Evolutionary conservation across 2,329 filamentous ascomycete species (phyloP).

Genomic region (Paraconiothyrium sp.): DNA sequence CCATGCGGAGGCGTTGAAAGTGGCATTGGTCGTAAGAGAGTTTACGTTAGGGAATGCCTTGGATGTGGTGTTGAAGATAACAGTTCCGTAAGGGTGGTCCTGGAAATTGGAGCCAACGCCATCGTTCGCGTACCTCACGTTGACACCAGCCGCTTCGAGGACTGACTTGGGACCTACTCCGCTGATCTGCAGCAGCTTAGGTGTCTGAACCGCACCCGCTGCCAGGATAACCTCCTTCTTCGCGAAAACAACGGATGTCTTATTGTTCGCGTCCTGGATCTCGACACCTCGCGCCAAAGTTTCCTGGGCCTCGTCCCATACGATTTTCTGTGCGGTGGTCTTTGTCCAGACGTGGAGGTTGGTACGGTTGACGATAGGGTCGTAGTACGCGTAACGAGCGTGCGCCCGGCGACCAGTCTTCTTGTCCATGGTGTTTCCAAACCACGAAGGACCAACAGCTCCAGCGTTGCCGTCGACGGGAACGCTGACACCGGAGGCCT

Average conservation of each 20-base stretch:
- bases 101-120: conserved; percentile 49
- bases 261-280: conserved; percentile 10
- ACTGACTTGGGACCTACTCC: conserved; percentile 41
- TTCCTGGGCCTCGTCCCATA: conserved; percentile 29
- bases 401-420: conserved; percentile 34
- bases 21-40: conserved; percentile 37
- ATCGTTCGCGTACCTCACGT: conserved; percentile 39
- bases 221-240: conserved; percentile 66
- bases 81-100: conserved; percentile 37
- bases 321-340: conserved; percentile 32
- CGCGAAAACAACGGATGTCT: conserved; percentile 27
- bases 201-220: conserved; percentile 65
- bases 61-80: conserved; percentile 34
- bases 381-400: conserved; percentile 43
- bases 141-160: conserved; percentile 34
- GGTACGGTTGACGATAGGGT: conserved; percentile 34
- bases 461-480: conserved; percentile 35
- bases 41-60: conserved; percentile 35
- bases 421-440: conserved; percentile 40
- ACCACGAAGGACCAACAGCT: conserved; percentile 36
- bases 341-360: conserved; percentile 39
- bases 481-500: conserved; percentile 28
- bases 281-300: conserved; percentile 30
- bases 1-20: conserved; percentile 45
- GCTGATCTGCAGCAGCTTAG: conserved; percentile 58